Conservation (phyloP, 495 filamentous ascomycete species). For the Cenococcum geophilum region DNA sequence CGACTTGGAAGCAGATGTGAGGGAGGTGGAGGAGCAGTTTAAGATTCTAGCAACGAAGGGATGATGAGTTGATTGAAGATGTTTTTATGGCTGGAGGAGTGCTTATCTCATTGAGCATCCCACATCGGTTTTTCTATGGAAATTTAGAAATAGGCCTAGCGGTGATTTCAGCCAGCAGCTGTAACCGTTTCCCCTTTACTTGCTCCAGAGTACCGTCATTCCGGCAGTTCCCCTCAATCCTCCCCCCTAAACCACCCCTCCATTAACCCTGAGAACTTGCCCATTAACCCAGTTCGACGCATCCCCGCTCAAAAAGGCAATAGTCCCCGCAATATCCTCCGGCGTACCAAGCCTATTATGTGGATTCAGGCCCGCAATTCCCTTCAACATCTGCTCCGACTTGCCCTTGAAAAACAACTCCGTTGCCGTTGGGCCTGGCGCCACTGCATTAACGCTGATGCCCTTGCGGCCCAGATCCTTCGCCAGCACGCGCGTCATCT, state of each 20-base stretch:
- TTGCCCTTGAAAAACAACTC: slow-evolving; percentile 62
- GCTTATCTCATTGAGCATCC: no score
- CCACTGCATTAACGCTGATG: slow-evolving; percentile 58
- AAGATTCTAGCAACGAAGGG: neutral
- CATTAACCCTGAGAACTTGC: slow-evolving; percentile 59
- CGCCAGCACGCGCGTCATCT: slow-evolving; percentile 57
- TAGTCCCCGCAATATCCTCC: slow-evolving; percentile 55
- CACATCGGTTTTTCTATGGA: no score
- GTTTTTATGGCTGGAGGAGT: no score
- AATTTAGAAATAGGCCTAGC: no score
- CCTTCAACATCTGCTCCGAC: slow-evolving; percentile 51
- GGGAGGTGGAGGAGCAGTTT: slow-evolving; percentile 18
- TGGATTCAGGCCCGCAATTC: slow-evolving; percentile 49
- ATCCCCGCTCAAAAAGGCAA: slow-evolving; percentile 49
- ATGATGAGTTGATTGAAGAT: no score
- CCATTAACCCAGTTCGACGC: slow-evolving; percentile 58
- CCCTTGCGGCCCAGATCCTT: slow-evolving; percentile 59
- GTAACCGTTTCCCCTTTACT: no score
- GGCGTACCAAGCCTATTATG: slow-evolving; percentile 52
- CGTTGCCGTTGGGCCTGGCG: slow-evolving; percentile 60
- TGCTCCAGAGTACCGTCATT: neutral
- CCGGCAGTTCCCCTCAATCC: neutral
- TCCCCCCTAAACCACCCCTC: slow-evolving; percentile 39
- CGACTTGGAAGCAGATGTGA: slow-evolving; percentile 24
- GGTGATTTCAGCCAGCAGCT: no score